Evolutionary conservation across 345 rosid species (phyloP).

Genomic region (Citrus unshiu): DNA sequence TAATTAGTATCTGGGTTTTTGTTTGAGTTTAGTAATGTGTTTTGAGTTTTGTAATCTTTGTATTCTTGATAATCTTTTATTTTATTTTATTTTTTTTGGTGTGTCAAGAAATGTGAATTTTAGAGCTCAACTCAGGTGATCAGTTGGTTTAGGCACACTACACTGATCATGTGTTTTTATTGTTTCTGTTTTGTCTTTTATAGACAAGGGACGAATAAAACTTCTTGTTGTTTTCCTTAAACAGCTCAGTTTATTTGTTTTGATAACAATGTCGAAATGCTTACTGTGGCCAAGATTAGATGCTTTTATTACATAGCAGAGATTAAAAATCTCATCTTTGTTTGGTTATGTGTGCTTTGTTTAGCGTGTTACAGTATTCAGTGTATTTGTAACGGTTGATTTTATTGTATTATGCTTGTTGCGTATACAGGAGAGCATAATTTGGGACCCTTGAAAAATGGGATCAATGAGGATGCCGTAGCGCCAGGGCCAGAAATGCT

Average conservation of each 20-base stretch:
- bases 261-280: neutral
- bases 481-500: slow-evolving; percentile 60
- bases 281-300: neutral
- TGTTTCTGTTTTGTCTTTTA: neutral
- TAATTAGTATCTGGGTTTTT: slow-evolving; percentile 10
- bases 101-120: neutral
- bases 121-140: neutral
- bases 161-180: neutral
- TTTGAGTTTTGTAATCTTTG: neutral
- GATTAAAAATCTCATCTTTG: neutral
- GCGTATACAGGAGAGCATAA: slow-evolving; percentile 40
- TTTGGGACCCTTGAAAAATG: slow-evolving; percentile 62
- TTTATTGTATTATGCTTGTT: slow-evolving; percentile 5
- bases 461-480: slow-evolving; percentile 31
- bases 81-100: too few relatives aligned
- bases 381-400: neutral
- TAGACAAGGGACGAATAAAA: neutral
- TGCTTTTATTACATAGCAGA: neutral
- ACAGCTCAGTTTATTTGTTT: neutral
- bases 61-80: neutral
- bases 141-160: neutral
- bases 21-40: neutral
- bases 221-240: neutral
- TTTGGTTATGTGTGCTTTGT: neutral
- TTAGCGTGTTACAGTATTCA: neutral